Percentiles rank a stretch among this genome's conserved stretches.
Evolutionary conservation across 257 asterid genomes (phyloP).

Genomic region (Gentiana dahurica): DNA sequence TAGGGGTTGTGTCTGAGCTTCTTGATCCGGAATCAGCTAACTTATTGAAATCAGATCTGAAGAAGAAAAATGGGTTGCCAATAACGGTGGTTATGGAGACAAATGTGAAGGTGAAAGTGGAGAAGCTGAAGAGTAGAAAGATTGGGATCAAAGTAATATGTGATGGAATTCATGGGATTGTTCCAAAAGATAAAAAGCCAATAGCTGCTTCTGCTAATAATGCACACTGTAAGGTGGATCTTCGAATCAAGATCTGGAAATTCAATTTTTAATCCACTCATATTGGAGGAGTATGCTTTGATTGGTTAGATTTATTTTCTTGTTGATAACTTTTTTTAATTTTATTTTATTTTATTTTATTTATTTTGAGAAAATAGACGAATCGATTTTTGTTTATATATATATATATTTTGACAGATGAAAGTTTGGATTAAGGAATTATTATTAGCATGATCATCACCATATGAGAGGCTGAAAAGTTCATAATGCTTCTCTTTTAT

Average conservation of each 20-base stretch:
- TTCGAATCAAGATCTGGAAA: constrained; percentile 77
- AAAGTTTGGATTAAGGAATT: constrained; percentile 5
- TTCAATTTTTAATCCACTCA: constrained; percentile 40
- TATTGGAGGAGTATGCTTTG: neutral
- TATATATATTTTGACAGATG: neutral
- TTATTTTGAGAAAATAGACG: neutral
- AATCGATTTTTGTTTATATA: too few species aligned
- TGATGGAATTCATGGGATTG: constrained; percentile 48
- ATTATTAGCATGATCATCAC: constrained; percentile 3
- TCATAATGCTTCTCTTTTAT: neutral
- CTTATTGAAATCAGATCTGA: constrained; percentile 47
- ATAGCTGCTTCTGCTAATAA: constrained; percentile 30
- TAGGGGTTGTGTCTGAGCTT: constrained; percentile 22
- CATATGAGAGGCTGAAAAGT: neutral
- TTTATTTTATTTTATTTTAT: neutral
- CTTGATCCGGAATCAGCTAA: constrained; percentile 43
- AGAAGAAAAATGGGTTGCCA: constrained; percentile 48
- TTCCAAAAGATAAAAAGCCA: constrained; percentile 58
- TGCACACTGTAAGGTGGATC: constrained; percentile 76
- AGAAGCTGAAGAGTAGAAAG: constrained; percentile 51
- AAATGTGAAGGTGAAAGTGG: constrained; percentile 47
- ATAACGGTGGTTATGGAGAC: constrained; percentile 58
- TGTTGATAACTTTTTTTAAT: constrained; percentile 7
- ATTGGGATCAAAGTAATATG: constrained; percentile 70
- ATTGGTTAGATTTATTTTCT: neutral